Evolutionary conservation across 2,329 filamentous ascomycete species (phyloP).

Genomic region (Plenodomus lindquistii): DNA sequence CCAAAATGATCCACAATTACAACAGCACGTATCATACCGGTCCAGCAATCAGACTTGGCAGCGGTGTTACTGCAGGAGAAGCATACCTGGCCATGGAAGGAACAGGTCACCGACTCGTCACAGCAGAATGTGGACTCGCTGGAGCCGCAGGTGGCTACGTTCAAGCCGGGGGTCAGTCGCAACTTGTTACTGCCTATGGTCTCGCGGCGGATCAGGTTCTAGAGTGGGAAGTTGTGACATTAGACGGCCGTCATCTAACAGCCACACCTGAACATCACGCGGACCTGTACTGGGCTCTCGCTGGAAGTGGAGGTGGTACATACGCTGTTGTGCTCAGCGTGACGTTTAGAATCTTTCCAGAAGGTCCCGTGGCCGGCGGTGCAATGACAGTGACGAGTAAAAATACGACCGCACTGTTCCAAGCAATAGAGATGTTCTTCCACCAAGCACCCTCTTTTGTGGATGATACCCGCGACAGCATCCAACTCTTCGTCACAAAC

Average conservation of each 20-base stretch:
- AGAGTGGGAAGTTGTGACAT: not conserved
- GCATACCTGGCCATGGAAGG: not conserved
- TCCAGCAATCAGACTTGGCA: not conserved
- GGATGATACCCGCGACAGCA: not conserved
- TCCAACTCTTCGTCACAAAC: not conserved
- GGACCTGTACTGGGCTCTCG: slow-evolving; percentile 28
- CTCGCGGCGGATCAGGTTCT: not conserved
- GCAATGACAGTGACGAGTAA: not conserved
- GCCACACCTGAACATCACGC: slow-evolving; percentile 13
- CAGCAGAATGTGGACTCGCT: not conserved
- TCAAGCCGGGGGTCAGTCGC: not conserved
- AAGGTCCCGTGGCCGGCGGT: not conserved
- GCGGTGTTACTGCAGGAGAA: not conserved
- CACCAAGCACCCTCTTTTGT: not conserved
- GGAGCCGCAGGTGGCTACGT: not conserved
- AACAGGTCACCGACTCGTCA: not conserved
- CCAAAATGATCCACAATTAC: not conserved
- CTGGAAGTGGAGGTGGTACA: slow-evolving; percentile 23
- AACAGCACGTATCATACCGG: not conserved
- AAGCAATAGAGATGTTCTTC: not conserved
- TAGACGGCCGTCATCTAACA: slow-evolving; percentile 14
- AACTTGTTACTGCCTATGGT: not conserved
- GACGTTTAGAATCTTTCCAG: slow-evolving; percentile 15
- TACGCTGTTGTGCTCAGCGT: slow-evolving; percentile 22
- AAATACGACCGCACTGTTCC: not conserved